Evolutionary conservation across 2,329 filamentous ascomycete species (phyloP).

Genomic region (Periconia sp.): DNA sequence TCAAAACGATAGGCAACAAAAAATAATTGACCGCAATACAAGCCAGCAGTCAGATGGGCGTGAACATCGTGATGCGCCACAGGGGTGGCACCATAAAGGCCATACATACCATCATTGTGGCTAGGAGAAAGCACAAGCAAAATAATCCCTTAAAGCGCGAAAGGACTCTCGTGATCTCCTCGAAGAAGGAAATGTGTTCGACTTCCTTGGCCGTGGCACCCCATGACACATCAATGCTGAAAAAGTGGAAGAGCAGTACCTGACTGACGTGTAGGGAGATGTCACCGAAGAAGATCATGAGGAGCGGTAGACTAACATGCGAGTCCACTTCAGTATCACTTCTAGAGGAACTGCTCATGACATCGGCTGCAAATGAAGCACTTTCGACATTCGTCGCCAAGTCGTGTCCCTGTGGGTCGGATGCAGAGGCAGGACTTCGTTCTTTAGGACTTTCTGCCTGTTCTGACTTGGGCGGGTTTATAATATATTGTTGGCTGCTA

Average conservation of each 20-base stretch:
- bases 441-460: no score
- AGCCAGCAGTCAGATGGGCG: slow-evolving; percentile 75
- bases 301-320: no score
- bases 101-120: slow-evolving; percentile 69
- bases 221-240: slow-evolving; percentile 86
- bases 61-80: slow-evolving; percentile 55
- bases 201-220: slow-evolving; percentile 84
- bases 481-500: no score
- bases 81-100: slow-evolving; percentile 68
- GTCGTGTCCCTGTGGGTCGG: no score
- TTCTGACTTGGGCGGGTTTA: no score
- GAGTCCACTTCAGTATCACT: no score
- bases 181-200: slow-evolving; percentile 83
- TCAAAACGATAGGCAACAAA: slow-evolving; percentile 73
- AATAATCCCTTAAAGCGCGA: slow-evolving; percentile 73
- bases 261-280: slow-evolving; percentile 81
- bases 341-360: no score
- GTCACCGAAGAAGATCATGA: slow-evolving; percentile 83
- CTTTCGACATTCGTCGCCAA: no score
- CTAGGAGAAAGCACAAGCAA: slow-evolving; percentile 66
- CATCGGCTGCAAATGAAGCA: no score
- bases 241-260: slow-evolving; percentile 81
- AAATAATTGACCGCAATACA: slow-evolving; percentile 74
- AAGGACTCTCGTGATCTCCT: slow-evolving; percentile 79
- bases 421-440: no score